Evolutionary conservation across 495 filamentous ascomycete species (phyloP).

Genomic region (Cercophora samala): DNA sequence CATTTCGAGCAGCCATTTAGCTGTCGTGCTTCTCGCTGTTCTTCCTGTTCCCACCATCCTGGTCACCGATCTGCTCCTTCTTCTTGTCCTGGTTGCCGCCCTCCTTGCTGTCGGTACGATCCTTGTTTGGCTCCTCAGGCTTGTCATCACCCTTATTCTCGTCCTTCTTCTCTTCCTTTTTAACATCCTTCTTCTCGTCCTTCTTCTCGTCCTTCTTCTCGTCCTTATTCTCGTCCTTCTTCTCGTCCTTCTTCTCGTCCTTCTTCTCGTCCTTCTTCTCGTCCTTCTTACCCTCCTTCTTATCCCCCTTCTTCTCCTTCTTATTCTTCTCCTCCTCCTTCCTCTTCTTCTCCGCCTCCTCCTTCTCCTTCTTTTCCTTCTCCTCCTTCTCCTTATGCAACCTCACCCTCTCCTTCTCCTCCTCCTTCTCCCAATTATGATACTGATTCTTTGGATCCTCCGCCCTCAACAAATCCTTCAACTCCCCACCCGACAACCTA

Average conservation of each 20-base stretch:
- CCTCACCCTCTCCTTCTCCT: conserved; percentile 32
- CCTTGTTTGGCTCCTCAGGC: neutral
- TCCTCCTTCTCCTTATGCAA: conserved; percentile 18
- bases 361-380: conserved; percentile 6
- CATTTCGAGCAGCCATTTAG: neutral
- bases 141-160: conserved; percentile 1
- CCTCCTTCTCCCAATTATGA: conserved; percentile 38
- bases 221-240: conserved; percentile 4
- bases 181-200: conserved; percentile 1
- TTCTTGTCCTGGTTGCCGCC: conserved; percentile 3
- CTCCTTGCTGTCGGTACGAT: neutral
- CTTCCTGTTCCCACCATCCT: conserved; percentile 4
- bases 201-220: conserved; percentile 16
- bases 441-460: conserved; percentile 44
- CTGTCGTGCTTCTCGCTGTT: conserved; percentile 1
- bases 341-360: conserved; percentile 6
- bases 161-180: neutral
- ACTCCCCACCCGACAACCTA: conserved; percentile 55
- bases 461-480: conserved; percentile 46
- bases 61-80: neutral
- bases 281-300: neutral
- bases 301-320: conserved; percentile 2
- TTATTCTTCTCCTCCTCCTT: conserved; percentile 1
- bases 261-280: conserved; percentile 6
- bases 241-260: conserved; percentile 1